Base-by-base conservation (phyloP, 768 basidiomycete species). In the Hygrophoropsis aurantiaca region DNA sequence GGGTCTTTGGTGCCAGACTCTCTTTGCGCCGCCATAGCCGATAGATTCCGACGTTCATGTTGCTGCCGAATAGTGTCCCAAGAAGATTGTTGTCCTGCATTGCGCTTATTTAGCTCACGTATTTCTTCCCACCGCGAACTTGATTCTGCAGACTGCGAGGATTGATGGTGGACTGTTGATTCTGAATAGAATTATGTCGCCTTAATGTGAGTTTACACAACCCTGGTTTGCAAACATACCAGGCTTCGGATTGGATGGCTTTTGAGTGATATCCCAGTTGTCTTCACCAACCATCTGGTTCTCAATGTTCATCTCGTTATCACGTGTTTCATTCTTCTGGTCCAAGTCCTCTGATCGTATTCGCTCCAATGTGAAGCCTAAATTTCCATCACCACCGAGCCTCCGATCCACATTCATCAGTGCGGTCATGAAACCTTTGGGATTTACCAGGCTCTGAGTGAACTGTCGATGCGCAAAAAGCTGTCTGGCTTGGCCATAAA, bases 21-120 rank as follows among this genome's bases (percentile, higher is more conserved):
- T 23, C 50, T 46, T 25, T 50, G 30, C 21, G 53, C 24, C 20
- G 47, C 40, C 23, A 47, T 26, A 39, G 50, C 26, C 35, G 58
- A 52, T 3, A 64, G 51, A 35, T 25, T 59, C 26, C 27, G 52
- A 37, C 68, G 72, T 58, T 78, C 75, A 51, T 84, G 74, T 39
- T 69, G 71, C 58, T 85, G 82, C 25, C 87, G 80, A 18, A 89
- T 69, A 20, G 67, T 61, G 55, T 88, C 87, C 87, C 87, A 88
- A 3, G 83, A 72, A 16, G 87, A 87, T 3, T 60, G 62, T 33
- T 61, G 58, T 30, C 62, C 71, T 13, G 65, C 48, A 24, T 63
- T 67, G 16, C 69, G 63, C 13, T 67, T 68, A 49, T 84, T 84
- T 25, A 69, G 76, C 36, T 70, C 68, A 44, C 85, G 80, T 39